Base-by-base conservation (phyloP, 192 early-diverging fungal species). In the Podila clonocystis region DNA sequence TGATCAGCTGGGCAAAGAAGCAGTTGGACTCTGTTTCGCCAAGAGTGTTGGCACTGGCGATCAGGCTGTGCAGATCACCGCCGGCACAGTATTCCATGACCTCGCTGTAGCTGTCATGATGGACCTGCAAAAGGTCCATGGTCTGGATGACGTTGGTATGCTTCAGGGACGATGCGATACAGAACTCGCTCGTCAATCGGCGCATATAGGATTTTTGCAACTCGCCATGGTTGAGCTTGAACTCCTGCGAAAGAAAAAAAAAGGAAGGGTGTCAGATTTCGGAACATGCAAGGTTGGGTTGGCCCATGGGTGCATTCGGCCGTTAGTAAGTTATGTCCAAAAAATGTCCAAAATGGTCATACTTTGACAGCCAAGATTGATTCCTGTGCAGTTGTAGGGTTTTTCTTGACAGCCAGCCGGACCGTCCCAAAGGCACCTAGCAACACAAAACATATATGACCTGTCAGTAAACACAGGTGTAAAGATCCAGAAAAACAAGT, bases 81-180 rank as follows among this genome's bases (percentile, higher is more conserved):
- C 93, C 94, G 12, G 87, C 82, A 65, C 92, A 92, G 80, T 91
- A 97, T 70, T 97, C 94, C 93, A 97, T 95, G 19, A 97, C 93
- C 66, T 91, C 86, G 19, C 85, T 85, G 45, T 86, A 91, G 33
- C 85, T 77, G 30, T 88, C 88, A 49, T 93, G 93, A 34, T 91
- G 91, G 28, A 92, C 87, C 38, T 87, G 89, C 26, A 90, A 67
- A 58, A 97, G 80, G 78, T 97, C 95, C 13, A 95, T 80, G 1
- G 93, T 96, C 60, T 91, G 73, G 55, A 97, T 91, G 29, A 97
- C 88, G 64, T 97, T 94, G 61, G 84, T 77, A 72, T 95, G 94
- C 45, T 92, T 85, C 5, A 97, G 82, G 3, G 91, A 88, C 9
- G 93, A 94, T 7, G 89, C 86, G 67, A 97, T 97, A 72, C 94